Evolutionary conservation across 805 yeast species (phyloP).

Genomic region (Teunomyces cretensis): DNA sequence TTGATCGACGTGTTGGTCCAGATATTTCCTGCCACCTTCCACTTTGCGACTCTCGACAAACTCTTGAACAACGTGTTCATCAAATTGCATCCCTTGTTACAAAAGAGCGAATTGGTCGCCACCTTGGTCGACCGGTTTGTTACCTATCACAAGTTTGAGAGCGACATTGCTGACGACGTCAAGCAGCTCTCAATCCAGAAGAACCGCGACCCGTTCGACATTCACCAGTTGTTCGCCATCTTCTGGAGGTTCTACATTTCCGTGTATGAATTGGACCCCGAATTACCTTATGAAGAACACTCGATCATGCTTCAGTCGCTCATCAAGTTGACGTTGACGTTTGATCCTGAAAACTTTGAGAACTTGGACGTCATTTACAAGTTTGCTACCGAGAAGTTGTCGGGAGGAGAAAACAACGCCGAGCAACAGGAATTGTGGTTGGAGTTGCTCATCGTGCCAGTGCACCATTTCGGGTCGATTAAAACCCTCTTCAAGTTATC

Average conservation of each 20-base stretch:
- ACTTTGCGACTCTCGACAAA: constrained; percentile 66
- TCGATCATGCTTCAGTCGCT: constrained; percentile 65
- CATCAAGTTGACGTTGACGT: constrained; percentile 60
- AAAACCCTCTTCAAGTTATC: constrained; percentile 44
- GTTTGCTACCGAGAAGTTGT: constrained; percentile 47
- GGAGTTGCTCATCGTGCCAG: constrained; percentile 49
- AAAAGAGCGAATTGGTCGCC: constrained; percentile 61
- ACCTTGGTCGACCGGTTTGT: constrained; percentile 73
- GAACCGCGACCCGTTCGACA: not conserved
- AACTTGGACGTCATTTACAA: constrained; percentile 63
- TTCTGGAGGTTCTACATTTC: constrained; percentile 67
- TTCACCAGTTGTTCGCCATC: constrained; percentile 42
- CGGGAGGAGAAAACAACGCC: constrained; percentile 7
- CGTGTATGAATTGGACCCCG: constrained; percentile 58
- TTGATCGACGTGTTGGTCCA: constrained; percentile 88
- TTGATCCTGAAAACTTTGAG: constrained; percentile 60
- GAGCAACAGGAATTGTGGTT: constrained; percentile 38
- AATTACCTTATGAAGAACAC: constrained; percentile 64
- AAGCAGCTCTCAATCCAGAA: constrained; percentile 10
- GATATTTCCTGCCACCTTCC: constrained; percentile 93
- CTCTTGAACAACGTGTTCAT: constrained; percentile 62
- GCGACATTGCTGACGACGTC: constrained; percentile 22
- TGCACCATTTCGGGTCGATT: constrained; percentile 41
- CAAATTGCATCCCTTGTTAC: constrained; percentile 68
- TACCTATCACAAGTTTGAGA: constrained; percentile 38